These are phyloP conservation scores for Aspergillus floridensis DNA, from an alignment of 2,329 filamentous ascomycete species.

Conservation along the genomic window DNA sequence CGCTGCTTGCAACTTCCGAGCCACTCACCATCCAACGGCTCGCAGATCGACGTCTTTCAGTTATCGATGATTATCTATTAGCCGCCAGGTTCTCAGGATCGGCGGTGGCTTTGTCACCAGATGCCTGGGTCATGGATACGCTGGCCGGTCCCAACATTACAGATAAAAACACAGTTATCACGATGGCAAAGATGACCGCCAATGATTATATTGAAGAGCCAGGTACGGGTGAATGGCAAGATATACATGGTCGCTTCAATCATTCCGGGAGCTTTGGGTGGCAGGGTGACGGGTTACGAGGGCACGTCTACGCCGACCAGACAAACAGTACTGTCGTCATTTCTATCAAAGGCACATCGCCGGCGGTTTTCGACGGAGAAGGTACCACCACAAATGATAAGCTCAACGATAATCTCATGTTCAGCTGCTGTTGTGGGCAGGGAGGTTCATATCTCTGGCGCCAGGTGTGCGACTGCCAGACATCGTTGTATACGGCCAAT, in stretches of 20 bases:
- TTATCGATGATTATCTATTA: conserved; percentile 75
- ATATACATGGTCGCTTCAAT: conserved; percentile 76
- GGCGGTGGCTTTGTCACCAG: conserved; percentile 65
- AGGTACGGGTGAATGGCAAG: conserved; percentile 74
- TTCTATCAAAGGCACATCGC: conserved; percentile 85
- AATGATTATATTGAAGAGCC: conserved; percentile 81
- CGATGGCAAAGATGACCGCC: conserved; percentile 81
- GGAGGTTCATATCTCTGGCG: conserved; percentile 87
- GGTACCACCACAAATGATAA: conserved; percentile 98
- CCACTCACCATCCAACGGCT: conserved; percentile 74
- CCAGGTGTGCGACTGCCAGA: conserved; percentile 90
- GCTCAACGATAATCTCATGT: conserved; percentile 95
- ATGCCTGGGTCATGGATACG: conserved; percentile 80
- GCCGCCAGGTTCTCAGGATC: conserved; percentile 67
- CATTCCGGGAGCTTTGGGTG: conserved; percentile 88
- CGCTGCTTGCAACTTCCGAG: conserved; percentile 62
- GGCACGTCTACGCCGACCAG: conserved; percentile 88
- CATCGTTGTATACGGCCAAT: conserved; percentile 84
- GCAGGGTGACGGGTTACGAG: conserved; percentile 82
- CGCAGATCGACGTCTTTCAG: conserved; percentile 70
- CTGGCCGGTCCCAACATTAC: conserved; percentile 76
- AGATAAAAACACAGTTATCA: conserved; percentile 80
- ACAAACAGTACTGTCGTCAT: conserved; percentile 85
- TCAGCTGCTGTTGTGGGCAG: conserved; percentile 95
- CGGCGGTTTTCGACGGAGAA: conserved; percentile 92